Percentiles rank a stretch among this genome's conserved stretches.
Evolutionary conservation across 805 yeast genomes (phyloP).

Genomic region (Metschnikowia kofuensis): DNA sequence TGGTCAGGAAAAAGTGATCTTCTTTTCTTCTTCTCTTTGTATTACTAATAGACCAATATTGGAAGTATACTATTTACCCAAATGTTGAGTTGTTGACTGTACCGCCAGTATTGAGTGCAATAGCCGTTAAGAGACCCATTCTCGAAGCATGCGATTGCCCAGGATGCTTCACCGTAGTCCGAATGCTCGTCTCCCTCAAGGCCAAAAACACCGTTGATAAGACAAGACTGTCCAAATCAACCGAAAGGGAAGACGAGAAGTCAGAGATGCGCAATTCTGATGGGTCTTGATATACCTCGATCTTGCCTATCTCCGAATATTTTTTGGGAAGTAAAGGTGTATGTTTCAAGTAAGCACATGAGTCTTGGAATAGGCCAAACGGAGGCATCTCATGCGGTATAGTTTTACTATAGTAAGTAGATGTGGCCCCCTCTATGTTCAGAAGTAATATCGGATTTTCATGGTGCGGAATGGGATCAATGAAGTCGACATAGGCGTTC

Average conservation of each 20-base stretch:
- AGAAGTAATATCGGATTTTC: conserved; percentile 23
- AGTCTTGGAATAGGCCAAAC: conserved; percentile 34
- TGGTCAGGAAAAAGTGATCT: too few relatives aligned
- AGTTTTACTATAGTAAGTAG: conserved; percentile 10
- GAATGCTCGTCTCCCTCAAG: conserved; percentile 30
- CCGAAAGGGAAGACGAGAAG: conserved; percentile 29
- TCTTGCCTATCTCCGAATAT: conserved; percentile 31
- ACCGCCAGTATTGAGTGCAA: conserved; percentile 2
- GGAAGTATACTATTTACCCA: background rate
- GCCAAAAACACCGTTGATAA: conserved; percentile 29
- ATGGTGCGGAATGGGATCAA: conserved; percentile 34
- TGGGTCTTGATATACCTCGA: conserved; percentile 35
- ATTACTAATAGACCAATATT: background rate
- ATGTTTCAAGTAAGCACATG: conserved; percentile 21
- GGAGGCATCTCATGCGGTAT: conserved; percentile 37
- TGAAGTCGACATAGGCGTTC: conserved; percentile 8
- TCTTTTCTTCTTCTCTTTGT: too few relatives aligned
- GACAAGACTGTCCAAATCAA: conserved; percentile 32
- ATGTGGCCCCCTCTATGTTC: conserved; percentile 3
- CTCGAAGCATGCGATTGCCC: conserved; percentile 3
- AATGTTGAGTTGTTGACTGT: background rate
- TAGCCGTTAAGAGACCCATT: conserved; percentile 3
- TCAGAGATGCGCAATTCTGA: conserved; percentile 10
- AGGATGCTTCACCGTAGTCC: conserved; percentile 16
- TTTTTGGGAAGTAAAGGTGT: conserved; percentile 32